Evolutionary conservation across 164 flowering plant species (phyloP).

Genomic region (Vitis labrusca): DNA sequence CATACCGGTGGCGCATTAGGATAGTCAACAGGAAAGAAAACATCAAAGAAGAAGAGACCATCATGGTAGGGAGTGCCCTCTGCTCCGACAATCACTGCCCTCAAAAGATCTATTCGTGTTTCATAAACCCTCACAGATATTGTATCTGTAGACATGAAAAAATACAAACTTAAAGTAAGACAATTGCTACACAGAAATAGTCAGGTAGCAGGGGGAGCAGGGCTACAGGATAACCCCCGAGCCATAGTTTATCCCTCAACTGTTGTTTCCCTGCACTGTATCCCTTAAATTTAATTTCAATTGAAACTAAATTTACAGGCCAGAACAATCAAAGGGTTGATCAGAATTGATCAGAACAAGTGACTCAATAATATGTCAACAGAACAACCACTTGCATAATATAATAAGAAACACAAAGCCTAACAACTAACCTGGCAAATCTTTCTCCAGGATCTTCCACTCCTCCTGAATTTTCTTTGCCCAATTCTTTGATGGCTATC

Average conservation of each 20-base stretch:
- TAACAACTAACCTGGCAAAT: slow-evolving; percentile 58
- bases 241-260: not conserved
- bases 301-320: not conserved
- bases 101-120: slow-evolving; percentile 76
- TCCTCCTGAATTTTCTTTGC: slow-evolving; percentile 66
- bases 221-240: not conserved
- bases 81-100: slow-evolving; percentile 91
- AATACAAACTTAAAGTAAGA: not conserved
- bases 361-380: not conserved
- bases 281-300: not conserved
- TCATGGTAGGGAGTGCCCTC: slow-evolving; percentile 91
- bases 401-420: not conserved
- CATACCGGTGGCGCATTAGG: slow-evolving; percentile 81
- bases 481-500: slow-evolving; percentile 47
- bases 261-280: too few species aligned
- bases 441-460: slow-evolving; percentile 73
- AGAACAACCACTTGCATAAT: not conserved
- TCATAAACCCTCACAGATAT: slow-evolving; percentile 80
- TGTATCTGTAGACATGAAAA: slow-evolving; percentile 40
- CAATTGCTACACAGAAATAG: not conserved
- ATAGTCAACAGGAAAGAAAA: slow-evolving; percentile 56
- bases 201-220: not conserved
- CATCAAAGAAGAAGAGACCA: slow-evolving; percentile 83
- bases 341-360: not conserved
- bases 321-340: not conserved